A percentile compares a stretch with the other conserved stretches of the same genome.
phyloP scores from a whole-genome alignment of 2,329 filamentous ascomycete species.

The Botrytis hyacinthi region DNA sequence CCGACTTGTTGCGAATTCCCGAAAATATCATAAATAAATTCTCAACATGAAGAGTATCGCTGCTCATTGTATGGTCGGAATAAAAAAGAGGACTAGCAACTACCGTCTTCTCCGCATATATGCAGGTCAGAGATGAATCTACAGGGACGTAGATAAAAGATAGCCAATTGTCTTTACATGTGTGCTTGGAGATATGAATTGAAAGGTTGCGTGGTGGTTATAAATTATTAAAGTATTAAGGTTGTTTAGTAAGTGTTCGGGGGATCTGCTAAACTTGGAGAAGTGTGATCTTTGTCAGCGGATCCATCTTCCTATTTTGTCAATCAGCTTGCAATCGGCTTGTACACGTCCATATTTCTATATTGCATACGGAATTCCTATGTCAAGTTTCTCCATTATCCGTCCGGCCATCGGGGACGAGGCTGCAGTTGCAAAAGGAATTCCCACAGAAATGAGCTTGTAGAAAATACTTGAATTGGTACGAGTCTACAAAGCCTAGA shows the following conservation, averaged over 20 bases:
- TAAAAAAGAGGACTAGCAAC: not conserved
- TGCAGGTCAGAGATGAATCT: constrained; percentile 13
- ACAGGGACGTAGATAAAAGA: constrained; percentile 8
- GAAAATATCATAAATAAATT: not conserved
- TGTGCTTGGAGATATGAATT: constrained; percentile 9
- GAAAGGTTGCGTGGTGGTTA: not conserved
- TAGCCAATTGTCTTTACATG: constrained; percentile 8
- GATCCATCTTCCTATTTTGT: not conserved
- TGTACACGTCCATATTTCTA: not conserved
- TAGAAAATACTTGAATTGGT: constrained; percentile 10
- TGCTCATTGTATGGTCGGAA: not conserved
- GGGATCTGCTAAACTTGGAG: not conserved
- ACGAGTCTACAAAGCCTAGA: not conserved
- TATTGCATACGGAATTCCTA: not conserved
- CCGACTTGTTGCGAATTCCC: not conserved
- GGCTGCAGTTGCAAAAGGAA: not conserved
- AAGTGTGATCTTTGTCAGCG: constrained; percentile 8
- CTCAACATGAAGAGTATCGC: not conserved
- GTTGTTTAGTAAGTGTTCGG: not conserved
- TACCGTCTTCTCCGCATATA: constrained; percentile 11
- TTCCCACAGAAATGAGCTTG: not conserved
- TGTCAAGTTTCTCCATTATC: not conserved
- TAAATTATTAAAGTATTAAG: not conserved
- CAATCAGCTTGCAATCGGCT: not conserved
- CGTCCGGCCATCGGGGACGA: not conserved